Base-by-base conservation (phyloP, 345 rosid species). In the Salix exigua region DNA sequence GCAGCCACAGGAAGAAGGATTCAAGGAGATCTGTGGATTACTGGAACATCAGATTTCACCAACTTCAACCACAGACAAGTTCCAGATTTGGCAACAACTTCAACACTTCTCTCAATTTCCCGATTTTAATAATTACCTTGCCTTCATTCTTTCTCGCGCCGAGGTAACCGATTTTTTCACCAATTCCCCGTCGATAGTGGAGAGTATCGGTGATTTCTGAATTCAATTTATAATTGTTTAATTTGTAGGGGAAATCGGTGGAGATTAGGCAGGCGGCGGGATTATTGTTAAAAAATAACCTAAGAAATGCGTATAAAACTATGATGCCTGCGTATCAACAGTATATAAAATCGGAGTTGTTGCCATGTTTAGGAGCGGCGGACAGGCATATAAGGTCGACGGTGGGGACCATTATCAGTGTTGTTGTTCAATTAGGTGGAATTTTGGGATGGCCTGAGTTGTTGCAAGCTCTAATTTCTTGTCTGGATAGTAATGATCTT, bases 181-280 rank as follows among this genome's bases (percentile, higher is more conserved):
- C 31, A n/a, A 66, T 44, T 66, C n/a, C 31, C 23, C 11, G 10
- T 21, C 19, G 30, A 19, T 74, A 14, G 66, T n/a, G 16, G 67
- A 51, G 50, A 46, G 5, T n/a, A 10, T 10, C 28, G 28, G 12
- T 9, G 23, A 1, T 58, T 58, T 58, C 5, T 23, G 25, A 58
- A 58, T n/a, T 55, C 23, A n/a, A n/a, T 55, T 44, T n/a, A 9
- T 58, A n/a, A 1, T 58, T 58, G 14, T 35, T 68, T 68, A 10
- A 40, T 40, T 68, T 73, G 79, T 86, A 94, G 99, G 94, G 93
- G 21, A 88, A 87, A 85, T 83, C 97, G 9, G 86, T 91, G 66
- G 99, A 92, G 85, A 80, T 96, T 80, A 91, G 98, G 64, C 99
- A 96, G 83, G 99, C 97, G 68, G 97, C 99, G 82, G 99, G 99